Evolutionary conservation across 371 early-diverging fungal genomes (phyloP), one percentile per base, ranked within the genome.

Genomic region (Cladochytrium tenue): DNA sequence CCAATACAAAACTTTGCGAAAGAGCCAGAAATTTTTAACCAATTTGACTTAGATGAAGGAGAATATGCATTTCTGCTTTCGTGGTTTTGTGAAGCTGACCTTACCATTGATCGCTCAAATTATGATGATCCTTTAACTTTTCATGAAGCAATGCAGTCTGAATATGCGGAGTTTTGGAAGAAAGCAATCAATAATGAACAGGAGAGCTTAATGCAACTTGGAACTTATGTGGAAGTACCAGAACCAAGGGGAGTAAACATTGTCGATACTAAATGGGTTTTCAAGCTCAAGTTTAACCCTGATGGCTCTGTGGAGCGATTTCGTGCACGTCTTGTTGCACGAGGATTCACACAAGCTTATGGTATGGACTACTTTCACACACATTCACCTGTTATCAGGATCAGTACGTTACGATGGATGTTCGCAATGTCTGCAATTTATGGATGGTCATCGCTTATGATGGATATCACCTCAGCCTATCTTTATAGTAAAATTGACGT

Each of bases 181-280:
- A 32, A 58, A 26, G 66, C 58, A 5, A 52, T 59, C 27, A 33
- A 65, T 5, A 1, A 1, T 3, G 66, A 65, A 51, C 23, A 43
- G 0, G 15, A 20, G 0, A 65, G 26, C 27, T 31, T 65, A n/a
- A 32, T 7, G 43, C 53, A 52, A 27, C 28, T 36, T 13, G 51
- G 31, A 4, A 59, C 59, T 1, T 65, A 30, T 30, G 34, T 30
- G n/a, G 58, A 58, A 51, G 32, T 58, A 4, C 55, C 53, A 23
- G 15, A 28, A 3, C 59, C 58, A 1, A 1, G 59, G 25, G 52
- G 51, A 20, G 51, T 53, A 17, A 34, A 65, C 23, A 56, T 61
- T 7, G 56, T 79, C 32, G 58, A 57, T 0, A 63, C 50, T 27
- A 70, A 61, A 59, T 79, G 78, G 78, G 78, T 80, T n/a, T 80